Conservation (phyloP, 306 rosid genomes). For the Acacia confusa region DNA sequence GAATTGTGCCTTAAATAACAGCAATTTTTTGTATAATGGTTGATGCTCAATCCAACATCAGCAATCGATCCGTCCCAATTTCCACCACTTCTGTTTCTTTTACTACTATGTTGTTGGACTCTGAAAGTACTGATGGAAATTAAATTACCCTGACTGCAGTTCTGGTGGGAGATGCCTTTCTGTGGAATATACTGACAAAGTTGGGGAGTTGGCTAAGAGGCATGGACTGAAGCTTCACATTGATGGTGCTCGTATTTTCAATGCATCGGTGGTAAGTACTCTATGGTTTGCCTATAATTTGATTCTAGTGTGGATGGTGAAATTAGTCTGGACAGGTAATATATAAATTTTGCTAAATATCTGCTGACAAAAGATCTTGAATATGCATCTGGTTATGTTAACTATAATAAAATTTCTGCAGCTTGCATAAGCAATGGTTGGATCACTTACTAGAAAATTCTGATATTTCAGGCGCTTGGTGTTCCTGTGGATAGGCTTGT, state of each 20-base stretch:
- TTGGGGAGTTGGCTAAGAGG: conserved; percentile 84
- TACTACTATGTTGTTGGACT: conserved; percentile 12
- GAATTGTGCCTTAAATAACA: background rate
- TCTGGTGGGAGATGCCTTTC: conserved; percentile 88
- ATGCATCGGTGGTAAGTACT: conserved; percentile 74
- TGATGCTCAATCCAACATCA: background rate
- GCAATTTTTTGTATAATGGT: background rate
- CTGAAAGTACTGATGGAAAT: conserved; percentile 1
- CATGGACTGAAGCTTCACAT: conserved; percentile 92
- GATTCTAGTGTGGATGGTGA: background rate
- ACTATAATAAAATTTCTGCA: background rate
- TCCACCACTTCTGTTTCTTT: background rate
- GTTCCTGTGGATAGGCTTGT: conserved; percentile 87
- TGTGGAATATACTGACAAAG: conserved; percentile 77
- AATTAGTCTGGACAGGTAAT: background rate
- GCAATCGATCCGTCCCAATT: background rate
- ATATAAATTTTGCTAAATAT: background rate
- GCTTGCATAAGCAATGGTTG: background rate
- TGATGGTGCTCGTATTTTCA: conserved; percentile 95
- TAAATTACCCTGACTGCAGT: conserved; percentile 48
- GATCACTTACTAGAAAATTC: conserved; percentile 23
- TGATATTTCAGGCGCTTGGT: conserved; percentile 77
- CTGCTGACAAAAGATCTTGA: background rate
- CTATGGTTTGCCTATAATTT: conserved; percentile 12
- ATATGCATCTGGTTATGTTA: background rate